phyloP scores from a whole-genome alignment of 352 stramenopile genomes.

The Pseudoperonospora humuli region DNA sequence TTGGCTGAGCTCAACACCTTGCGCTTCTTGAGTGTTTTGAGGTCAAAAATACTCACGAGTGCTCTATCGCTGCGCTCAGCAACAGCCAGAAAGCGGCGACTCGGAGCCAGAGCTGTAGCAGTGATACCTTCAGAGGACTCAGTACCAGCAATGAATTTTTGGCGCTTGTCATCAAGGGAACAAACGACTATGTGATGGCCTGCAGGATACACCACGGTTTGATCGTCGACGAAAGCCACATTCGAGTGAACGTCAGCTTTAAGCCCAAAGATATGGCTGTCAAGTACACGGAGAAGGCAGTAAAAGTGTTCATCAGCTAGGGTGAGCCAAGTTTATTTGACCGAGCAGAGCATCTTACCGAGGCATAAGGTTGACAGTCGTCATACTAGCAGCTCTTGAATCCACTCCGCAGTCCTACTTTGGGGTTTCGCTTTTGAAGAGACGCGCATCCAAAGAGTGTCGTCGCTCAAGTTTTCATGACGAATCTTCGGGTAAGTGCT shows the following conservation, averaged over 20 bases:
- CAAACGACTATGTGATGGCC: slow-evolving; percentile 86
- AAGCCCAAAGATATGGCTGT: slow-evolving; percentile 87
- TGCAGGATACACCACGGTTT: slow-evolving; percentile 76
- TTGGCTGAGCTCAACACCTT: slow-evolving; percentile 81
- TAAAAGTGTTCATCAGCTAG: slow-evolving; percentile 7
- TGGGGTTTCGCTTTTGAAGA: no score
- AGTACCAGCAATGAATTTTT: slow-evolving; percentile 83
- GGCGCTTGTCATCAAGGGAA: slow-evolving; percentile 85
- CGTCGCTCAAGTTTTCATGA: no score
- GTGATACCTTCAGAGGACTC: slow-evolving; percentile 72
- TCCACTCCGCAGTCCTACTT: neutral
- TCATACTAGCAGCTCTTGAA: slow-evolving; percentile 13
- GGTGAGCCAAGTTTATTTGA: neutral
- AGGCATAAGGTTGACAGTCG: slow-evolving; percentile 36
- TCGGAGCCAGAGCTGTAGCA: slow-evolving; percentile 56
- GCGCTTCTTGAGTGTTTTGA: slow-evolving; percentile 86
- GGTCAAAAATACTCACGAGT: slow-evolving; percentile 81
- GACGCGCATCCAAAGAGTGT: no score
- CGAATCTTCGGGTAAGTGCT: no score
- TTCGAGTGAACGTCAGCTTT: slow-evolving; percentile 81
- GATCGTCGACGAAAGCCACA: slow-evolving; percentile 80
- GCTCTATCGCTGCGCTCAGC: slow-evolving; percentile 65
- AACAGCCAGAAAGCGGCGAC: slow-evolving; percentile 65
- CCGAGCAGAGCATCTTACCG: slow-evolving; percentile 11
- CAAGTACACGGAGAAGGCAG: neutral